These are phyloP conservation scores for Boeremia exigua DNA, from an alignment of 2,329 filamentous ascomycete genomes.

Conservation along the genomic window DNA sequence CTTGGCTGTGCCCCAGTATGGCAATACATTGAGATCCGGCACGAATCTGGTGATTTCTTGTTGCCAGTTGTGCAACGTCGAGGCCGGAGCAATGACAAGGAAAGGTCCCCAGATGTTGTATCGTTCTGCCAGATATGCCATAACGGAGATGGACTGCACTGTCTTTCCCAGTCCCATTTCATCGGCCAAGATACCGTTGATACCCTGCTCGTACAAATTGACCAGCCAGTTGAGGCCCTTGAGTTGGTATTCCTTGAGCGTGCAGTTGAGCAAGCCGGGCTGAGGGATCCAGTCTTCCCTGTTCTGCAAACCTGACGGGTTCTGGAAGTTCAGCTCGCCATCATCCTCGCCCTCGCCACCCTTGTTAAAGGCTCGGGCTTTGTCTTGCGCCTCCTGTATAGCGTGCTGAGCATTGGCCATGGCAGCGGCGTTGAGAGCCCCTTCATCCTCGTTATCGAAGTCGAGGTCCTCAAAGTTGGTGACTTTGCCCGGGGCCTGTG, in stretches of 20 bases:
- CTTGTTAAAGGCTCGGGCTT: conserved; percentile 91
- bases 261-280: conserved; percentile 88
- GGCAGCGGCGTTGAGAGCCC: conserved; percentile 78
- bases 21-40: conserved; percentile 90
- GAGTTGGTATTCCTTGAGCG: conserved; percentile 97
- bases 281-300: conserved; percentile 82
- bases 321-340: conserved; percentile 99
- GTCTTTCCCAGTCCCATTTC: conserved; percentile 99
- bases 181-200: conserved; percentile 98
- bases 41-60: conserved; percentile 97
- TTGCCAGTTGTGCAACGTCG: conserved; percentile 98
- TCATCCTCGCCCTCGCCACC: conserved; percentile 64
- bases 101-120: conserved; percentile 99
- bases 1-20: conserved; percentile 94
- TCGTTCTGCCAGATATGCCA: conserved; percentile 96
- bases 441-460: conserved; percentile 94
- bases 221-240: conserved; percentile 99
- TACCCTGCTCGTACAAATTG: conserved; percentile 98
- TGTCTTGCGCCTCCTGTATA: conserved; percentile 90
- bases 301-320: conserved; percentile 91
- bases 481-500: conserved; percentile 69
- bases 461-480: conserved; percentile 94
- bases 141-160: conserved; percentile 97
- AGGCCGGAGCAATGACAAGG: conserved; percentile 93
- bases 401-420: conserved; percentile 96